Conservation (phyloP, 2,329 filamentous ascomycete species). For the Botrytis sinoallii region DNA sequence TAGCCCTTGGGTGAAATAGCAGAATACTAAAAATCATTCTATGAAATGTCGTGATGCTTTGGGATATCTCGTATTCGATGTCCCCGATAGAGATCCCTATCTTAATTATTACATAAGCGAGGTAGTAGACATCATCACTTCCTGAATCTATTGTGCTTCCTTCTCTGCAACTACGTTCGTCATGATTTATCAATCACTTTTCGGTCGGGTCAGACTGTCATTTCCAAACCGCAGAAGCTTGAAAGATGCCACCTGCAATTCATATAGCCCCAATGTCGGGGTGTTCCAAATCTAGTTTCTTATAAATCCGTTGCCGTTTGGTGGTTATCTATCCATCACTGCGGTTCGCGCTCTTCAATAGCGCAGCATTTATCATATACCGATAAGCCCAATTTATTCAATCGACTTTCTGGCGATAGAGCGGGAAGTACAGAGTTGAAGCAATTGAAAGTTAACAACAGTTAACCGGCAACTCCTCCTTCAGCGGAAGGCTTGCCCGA, state of each 20-base stretch:
- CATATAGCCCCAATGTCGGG: conserved; percentile 38
- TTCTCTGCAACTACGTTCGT: conserved; percentile 29
- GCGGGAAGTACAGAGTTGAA: not conserved
- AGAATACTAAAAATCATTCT: not conserved
- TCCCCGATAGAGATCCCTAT: not conserved
- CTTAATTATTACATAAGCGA: conserved; percentile 5
- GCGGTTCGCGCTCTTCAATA: conserved; percentile 29
- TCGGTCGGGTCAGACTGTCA: conserved; percentile 33
- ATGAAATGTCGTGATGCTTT: not conserved
- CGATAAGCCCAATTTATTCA: conserved; percentile 21
- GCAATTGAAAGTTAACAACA: not conserved
- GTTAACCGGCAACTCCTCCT: not conserved
- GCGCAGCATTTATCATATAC: conserved; percentile 25
- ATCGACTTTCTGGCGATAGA: conserved; percentile 20
- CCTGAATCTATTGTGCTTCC: conserved; percentile 14
- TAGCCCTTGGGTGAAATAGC: not conserved
- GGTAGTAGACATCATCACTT: conserved; percentile 3
- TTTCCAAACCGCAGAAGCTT: conserved; percentile 28
- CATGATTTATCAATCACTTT: conserved; percentile 31
- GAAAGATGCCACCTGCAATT: conserved; percentile 32
- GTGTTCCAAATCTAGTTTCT: conserved; percentile 35
- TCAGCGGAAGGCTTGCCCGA: not conserved
- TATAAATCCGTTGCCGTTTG: conserved; percentile 25
- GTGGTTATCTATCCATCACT: conserved; percentile 31
- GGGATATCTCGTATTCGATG: not conserved